phyloP scores from a whole-genome alignment of 2,329 filamentous ascomycete genomes.

The Aspergillus clavatus region DNA sequence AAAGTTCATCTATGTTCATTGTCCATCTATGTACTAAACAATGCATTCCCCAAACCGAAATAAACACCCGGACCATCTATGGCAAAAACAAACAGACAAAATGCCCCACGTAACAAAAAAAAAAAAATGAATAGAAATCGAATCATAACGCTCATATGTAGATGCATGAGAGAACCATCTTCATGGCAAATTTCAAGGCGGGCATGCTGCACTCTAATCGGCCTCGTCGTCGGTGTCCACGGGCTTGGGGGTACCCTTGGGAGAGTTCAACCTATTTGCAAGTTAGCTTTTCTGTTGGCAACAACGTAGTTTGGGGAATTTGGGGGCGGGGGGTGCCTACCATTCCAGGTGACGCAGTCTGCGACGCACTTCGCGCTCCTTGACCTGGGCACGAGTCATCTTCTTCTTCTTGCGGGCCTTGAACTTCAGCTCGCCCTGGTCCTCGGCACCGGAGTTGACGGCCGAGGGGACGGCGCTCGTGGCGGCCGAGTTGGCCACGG shows the following conservation, averaged over 20 bases:
- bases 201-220: slow-evolving; percentile 22
- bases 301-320: slow-evolving; percentile 2
- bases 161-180: slow-evolving; percentile 6
- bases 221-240: slow-evolving; percentile 73
- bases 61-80: slow-evolving; percentile 6
- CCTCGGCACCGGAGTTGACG: slow-evolving; percentile 78
- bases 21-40: slow-evolving; percentile 2
- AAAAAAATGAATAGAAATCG: neutral
- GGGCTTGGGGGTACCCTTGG: slow-evolving; percentile 76
- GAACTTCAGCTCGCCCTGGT: slow-evolving; percentile 79
- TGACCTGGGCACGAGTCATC: slow-evolving; percentile 92
- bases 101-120: too few species aligned
- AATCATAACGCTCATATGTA: slow-evolving; percentile 5
- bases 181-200: slow-evolving; percentile 6
- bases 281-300: slow-evolving; percentile 8
- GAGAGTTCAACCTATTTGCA: slow-evolving; percentile 70
- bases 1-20: neutral
- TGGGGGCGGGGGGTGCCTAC: too few species aligned
- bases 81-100: too few species aligned
- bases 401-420: slow-evolving; percentile 92
- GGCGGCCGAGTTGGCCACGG: slow-evolving; percentile 55
- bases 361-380: slow-evolving; percentile 84
- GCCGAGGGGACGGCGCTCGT: slow-evolving; percentile 59
- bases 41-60: neutral
- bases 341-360: slow-evolving; percentile 75